Conservation (phyloP, 257 asterid species). For the Solanum chiquidenum region DNA sequence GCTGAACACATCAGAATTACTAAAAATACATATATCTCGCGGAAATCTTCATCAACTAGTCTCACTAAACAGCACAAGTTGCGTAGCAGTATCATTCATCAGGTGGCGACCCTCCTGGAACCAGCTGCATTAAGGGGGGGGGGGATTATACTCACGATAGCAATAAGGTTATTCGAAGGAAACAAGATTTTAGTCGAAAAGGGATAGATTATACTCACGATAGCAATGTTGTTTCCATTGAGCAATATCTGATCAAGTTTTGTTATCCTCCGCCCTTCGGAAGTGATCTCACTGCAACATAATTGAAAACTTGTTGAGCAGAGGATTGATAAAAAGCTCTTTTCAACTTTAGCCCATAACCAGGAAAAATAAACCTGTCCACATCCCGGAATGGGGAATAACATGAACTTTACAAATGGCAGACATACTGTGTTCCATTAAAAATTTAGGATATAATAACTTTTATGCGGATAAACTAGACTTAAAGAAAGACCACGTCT, state of each 20-base stretch:
- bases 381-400: neutral
- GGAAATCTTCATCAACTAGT: neutral
- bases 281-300: conserved; percentile 68
- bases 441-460: neutral
- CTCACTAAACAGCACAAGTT: neutral
- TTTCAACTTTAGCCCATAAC: neutral
- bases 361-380: neutral
- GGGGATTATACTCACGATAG: conserved; percentile 37
- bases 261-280: conserved; percentile 88
- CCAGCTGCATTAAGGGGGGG: conserved; percentile 22
- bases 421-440: neutral
- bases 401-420: neutral
- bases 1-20: neutral
- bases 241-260: conserved; percentile 88
- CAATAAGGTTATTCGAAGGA: conserved; percentile 42
- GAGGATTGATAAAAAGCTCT: neutral
- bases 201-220: conserved; percentile 32
- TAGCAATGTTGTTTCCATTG: conserved; percentile 94
- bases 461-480: neutral
- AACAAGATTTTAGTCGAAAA: neutral
- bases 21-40: neutral
- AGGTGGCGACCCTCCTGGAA: conserved; percentile 46
- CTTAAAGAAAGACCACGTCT: neutral
- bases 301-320: neutral
- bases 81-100: conserved; percentile 14